Evolutionary conservation across 371 early-diverging fungal genomes (phyloP).

Genomic region (Paramicrosporidium saccamoebae): DNA sequence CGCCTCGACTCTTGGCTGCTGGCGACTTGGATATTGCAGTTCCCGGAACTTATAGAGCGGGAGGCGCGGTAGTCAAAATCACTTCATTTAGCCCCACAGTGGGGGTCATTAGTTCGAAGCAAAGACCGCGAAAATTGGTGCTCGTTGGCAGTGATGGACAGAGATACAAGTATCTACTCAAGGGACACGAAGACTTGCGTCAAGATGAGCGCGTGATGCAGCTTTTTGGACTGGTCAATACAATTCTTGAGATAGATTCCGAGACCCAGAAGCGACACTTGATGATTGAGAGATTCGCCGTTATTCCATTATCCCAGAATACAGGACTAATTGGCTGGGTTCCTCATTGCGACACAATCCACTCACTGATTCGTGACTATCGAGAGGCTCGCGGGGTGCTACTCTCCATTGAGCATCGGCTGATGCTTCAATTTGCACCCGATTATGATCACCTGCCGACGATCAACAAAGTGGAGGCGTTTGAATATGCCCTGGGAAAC

Average conservation of each 20-base stretch:
- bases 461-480: constrained; percentile 83
- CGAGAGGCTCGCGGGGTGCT: constrained; percentile 54
- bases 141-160: constrained; percentile 63
- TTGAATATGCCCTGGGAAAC: constrained; percentile 69
- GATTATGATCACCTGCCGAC: constrained; percentile 66
- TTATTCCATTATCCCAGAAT: constrained; percentile 79
- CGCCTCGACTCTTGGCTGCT: constrained; percentile 54
- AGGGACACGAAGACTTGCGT: constrained; percentile 90
- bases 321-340: constrained; percentile 89
- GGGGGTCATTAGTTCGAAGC: constrained; percentile 64
- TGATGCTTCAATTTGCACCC: constrained; percentile 82
- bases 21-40: constrained; percentile 59
- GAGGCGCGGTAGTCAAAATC: constrained; percentile 55
- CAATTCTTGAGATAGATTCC: constrained; percentile 40
- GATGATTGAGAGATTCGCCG: constrained; percentile 64
- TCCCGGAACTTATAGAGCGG: constrained; percentile 72
- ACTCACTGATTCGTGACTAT: constrained; percentile 59
- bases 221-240: constrained; percentile 83
- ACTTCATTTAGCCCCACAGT: constrained; percentile 42
- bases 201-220: constrained; percentile 98
- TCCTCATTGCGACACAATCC: constrained; percentile 74
- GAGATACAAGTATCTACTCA: constrained; percentile 64
- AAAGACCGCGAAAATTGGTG: constrained; percentile 52
- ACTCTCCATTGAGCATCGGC: constrained; percentile 64
- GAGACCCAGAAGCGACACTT: constrained; percentile 79